A percentile compares a stretch with the other conserved stretches of the same genome.
These are phyloP conservation scores for Lipomyces yamadae DNA, from an alignment of 805 yeast genomes.

Conservation along the genomic window DNA sequence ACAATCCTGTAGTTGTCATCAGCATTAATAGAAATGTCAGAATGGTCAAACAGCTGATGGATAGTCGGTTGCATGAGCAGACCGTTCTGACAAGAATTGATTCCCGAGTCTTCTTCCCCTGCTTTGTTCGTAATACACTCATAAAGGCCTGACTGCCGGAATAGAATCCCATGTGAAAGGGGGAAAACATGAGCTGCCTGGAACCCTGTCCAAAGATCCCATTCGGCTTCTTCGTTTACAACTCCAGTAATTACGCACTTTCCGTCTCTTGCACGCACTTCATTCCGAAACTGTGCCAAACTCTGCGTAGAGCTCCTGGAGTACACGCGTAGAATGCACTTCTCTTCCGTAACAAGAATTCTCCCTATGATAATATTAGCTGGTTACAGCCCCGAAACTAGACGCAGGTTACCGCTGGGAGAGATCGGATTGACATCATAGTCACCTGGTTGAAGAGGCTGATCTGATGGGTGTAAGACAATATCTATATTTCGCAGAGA, in stretches of 20 bases:
- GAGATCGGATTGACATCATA: background rate
- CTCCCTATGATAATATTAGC: too few relatives aligned
- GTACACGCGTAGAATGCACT: background rate
- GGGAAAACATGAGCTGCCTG: constrained; percentile 3
- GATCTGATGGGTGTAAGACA: background rate
- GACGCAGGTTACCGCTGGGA: background rate
- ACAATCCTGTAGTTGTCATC: constrained; percentile 1
- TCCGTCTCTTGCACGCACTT: constrained; percentile 1
- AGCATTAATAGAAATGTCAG: background rate
- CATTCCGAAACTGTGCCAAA: background rate
- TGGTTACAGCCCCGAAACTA: too few relatives aligned
- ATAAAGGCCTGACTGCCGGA: background rate
- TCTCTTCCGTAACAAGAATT: background rate
- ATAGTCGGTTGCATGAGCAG: background rate
- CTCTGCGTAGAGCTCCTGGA: background rate
- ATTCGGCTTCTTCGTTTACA: background rate
- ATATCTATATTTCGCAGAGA: background rate
- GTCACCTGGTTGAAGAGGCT: background rate
- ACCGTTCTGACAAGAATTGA: constrained; percentile 1
- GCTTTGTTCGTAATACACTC: background rate
- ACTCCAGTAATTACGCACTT: background rate
- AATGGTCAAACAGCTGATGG: constrained; percentile 1
- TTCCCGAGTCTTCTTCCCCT: background rate
- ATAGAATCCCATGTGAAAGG: background rate
- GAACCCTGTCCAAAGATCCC: background rate